These are phyloP conservation scores for Phanerochaete sordida DNA, from an alignment of 768 basidiomycete species.

Conservation along the genomic window DNA sequence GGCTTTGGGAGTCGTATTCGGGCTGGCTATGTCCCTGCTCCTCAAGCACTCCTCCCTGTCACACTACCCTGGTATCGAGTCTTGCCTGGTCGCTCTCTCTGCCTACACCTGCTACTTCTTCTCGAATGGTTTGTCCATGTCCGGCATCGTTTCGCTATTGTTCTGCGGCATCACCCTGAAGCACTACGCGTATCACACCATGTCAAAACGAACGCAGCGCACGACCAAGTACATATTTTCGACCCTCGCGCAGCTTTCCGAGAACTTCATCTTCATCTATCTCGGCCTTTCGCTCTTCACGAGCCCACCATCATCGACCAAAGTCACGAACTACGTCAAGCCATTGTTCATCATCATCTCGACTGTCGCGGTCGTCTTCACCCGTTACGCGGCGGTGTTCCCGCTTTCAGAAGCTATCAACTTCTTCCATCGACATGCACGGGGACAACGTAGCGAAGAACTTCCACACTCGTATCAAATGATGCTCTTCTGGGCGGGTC, in stretches of 20 bases:
- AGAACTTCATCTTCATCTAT: conserved; percentile 99
- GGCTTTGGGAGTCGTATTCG: conserved; percentile 89
- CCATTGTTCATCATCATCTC: conserved; percentile 93
- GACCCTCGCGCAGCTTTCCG: conserved; percentile 89
- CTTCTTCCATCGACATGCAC: conserved; percentile 78
- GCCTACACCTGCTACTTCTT: conserved; percentile 99
- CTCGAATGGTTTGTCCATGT: conserved; percentile 93
- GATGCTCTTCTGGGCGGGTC: conserved; percentile 99
- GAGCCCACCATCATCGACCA: conserved; percentile 69
- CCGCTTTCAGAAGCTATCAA: conserved; percentile 95
- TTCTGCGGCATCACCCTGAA: conserved; percentile 99
- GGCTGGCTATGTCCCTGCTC: conserved; percentile 85
- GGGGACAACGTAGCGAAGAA: conserved; percentile 86
- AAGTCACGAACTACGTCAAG: conserved; percentile 84
- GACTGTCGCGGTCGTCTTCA: conserved; percentile 88
- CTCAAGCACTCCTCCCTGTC: conserved; percentile 91
- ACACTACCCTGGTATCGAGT: conserved; percentile 90
- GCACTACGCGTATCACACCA: conserved; percentile 99
- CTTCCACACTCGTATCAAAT: conserved; percentile 98
- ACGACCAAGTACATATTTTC: conserved; percentile 95
- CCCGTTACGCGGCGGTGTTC: conserved; percentile 94
- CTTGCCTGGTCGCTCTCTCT: conserved; percentile 91
- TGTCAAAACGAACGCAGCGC: conserved; percentile 92
- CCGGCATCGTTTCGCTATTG: conserved; percentile 94
- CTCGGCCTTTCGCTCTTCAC: conserved; percentile 98